Conservation (phyloP, 768 basidiomycete species). For the Naematelia encephala region DNA sequence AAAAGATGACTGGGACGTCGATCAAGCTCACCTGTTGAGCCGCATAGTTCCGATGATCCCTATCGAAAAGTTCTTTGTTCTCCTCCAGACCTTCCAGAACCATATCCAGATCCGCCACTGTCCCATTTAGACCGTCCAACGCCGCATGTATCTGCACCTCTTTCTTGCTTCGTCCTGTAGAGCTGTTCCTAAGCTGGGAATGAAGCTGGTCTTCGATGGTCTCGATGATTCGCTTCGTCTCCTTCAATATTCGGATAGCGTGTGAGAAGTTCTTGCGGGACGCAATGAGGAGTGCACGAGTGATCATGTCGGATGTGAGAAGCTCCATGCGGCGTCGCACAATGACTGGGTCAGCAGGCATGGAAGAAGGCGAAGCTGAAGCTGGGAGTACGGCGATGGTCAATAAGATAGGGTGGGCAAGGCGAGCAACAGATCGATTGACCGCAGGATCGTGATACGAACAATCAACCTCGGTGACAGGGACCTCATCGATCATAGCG, state of each 20-base stretch:
- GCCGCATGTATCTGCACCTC: conserved; percentile 70
- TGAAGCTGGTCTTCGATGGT: conserved; percentile 76
- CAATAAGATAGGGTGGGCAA: conserved; percentile 89
- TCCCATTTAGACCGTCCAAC: conserved; percentile 76
- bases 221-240: conserved; percentile 79
- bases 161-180: conserved; percentile 54
- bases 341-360: conserved; percentile 61
- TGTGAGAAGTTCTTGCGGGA: conserved; percentile 85
- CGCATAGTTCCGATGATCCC: conserved; percentile 90
- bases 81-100: conserved; percentile 85
- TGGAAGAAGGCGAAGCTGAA: conserved; percentile 41
- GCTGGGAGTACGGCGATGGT: conserved; percentile 81
- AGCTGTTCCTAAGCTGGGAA: conserved; percentile 7
- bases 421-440: conserved; percentile 74
- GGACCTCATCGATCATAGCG: conserved; percentile 94
- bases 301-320: conserved; percentile 95
- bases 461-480: conserved; percentile 92
- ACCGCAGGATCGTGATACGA: conserved; percentile 90
- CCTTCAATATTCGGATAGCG: conserved; percentile 77
- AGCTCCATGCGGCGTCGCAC: conserved; percentile 94
- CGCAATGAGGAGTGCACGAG: conserved; percentile 85
- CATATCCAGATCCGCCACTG: conserved; percentile 80
- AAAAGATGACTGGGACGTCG: too few species aligned
- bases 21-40: conserved; percentile 89
- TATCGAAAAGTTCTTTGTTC: conserved; percentile 84